Base-by-base conservation (phyloP, 306 rosid species). In the Pyrus pyrifolia region DNA sequence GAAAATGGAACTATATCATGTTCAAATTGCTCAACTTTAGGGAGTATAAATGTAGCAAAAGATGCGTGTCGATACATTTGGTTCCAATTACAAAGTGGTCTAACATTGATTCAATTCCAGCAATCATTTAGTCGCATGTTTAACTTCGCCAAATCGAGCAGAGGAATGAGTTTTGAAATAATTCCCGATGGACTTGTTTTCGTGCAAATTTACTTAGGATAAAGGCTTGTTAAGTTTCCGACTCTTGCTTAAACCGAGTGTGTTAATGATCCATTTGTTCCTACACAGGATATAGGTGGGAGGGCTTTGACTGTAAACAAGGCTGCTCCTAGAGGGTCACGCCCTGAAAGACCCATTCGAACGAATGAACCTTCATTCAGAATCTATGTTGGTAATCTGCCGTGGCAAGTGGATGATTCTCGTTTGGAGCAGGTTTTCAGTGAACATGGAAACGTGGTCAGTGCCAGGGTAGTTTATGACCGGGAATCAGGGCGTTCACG, bases 401-500 rank as follows among this genome's bases (percentile, higher is more conserved):
- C 79, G 18, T 79, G 93, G 96, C 85, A 79, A 74, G 89, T 93
- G 75, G 97, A 93, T 62, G 85, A 83, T 77, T 74, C 57, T 72
- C 92, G 88, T 17, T 80, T 93, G 79, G 94, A 87, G 85, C 86
- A 90, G 80, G 74, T 90, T 74, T 90, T 90, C 87, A 88, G 96
- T 15, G 89, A 93, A 80, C 91, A 90, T 61, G 97, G 97, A 25
- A 82, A 87, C 80, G 97, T 93, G 68, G 86, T 82, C 49, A 80
- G 69, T 69, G 97, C 93, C 18, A 82, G 90, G 78, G 81, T 93
- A 19, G 85, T 93, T 71, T 85, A 59, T 31, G 97, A 93, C 82
- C 81, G 93, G 72, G 97, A 93, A 38, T 81, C 86, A 1, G 91
- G 96, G 29, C 91, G 97, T 67, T 93, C 97, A 8, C 93, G 96